These are phyloP conservation scores for Plasmodium blacklocki DNA, from an alignment of 169 alveolate species.

Conservation along the genomic window DNA sequence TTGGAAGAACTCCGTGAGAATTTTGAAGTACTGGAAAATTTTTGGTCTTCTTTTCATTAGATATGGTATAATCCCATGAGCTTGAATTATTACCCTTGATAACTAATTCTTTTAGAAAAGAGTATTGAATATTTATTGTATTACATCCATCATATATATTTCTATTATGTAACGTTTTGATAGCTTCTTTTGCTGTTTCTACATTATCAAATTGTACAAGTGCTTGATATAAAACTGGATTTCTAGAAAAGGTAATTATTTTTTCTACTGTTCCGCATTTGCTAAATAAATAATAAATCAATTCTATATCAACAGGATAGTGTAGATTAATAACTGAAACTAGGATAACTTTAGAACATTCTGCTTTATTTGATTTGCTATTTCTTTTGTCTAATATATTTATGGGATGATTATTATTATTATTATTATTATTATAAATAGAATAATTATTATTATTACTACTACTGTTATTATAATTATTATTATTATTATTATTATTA, in stretches of 20 bases:
- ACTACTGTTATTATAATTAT: background rate
- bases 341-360: conserved; percentile 73
- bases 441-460: background rate
- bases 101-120: conserved; percentile 76
- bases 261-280: conserved; percentile 78
- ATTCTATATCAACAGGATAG: conserved; percentile 83
- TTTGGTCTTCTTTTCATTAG: conserved; percentile 33
- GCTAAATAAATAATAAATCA: conserved; percentile 81
- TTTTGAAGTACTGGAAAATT: conserved; percentile 13
- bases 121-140: conserved; percentile 79
- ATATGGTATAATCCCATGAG: conserved; percentile 79
- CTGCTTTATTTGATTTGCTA: conserved; percentile 40
- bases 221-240: conserved; percentile 81
- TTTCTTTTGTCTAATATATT: conserved; percentile 13
- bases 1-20: conserved; percentile 61
- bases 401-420: background rate
- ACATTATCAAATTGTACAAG: conserved; percentile 76
- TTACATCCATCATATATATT: conserved; percentile 84
- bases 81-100: conserved; percentile 79
- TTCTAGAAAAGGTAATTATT: conserved; percentile 81
- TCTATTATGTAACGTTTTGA: conserved; percentile 76
- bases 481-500: background rate
- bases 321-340: conserved; percentile 80
- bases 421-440: background rate
- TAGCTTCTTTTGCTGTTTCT: conserved; percentile 81